Base-by-base conservation (phyloP, 352 stramenopile species). In the Discostella stelligera region DNA sequence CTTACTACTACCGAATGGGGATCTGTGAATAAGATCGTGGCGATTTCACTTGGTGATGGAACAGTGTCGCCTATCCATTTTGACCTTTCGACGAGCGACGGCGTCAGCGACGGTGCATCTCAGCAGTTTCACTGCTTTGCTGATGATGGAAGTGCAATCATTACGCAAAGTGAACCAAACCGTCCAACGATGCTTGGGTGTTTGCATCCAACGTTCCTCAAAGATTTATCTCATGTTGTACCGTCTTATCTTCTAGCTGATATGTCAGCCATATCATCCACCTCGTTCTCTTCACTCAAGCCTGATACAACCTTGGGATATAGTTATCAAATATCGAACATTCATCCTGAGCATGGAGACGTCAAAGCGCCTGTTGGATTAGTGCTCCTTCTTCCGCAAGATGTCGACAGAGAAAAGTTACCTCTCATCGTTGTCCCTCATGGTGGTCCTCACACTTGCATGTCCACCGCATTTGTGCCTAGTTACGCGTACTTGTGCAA, bases 361-460 rank as follows among this genome's bases (percentile, higher is more conserved):
- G 58, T 74, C 18, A 66, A 70, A 41, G 50, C 70, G 20, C 73
- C 77, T 50, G 67, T 90, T 21, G 76, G 88, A 69, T 70, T 59
- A 6, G 74, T 91, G 20, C 61, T 91, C 10, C 52, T 89, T 8
- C 55, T 89, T 30, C 78, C 86, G 11, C 50, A 83, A 32, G 14
- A 66, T 50, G 16, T 37, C 27, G 41, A 62, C 13, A 53, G 70
- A 13, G 64, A 69, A 60, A 89, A 88, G 30, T 32, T 82, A 21
- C 83, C 83, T 23, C 53, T 91, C 6, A 89, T 91, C 52, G 79
- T 90, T n/a, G 71, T 90, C 14, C 86, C 86, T 9, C 96, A 98
- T 77, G 96, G 96, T 52, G 96, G 96, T 14, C 96, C 96, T 23
- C 95, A 98, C 77, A 86, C 89, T 10, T 93, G 89, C 65, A 94